These are phyloP conservation scores for Plasmodium fragile DNA, from an alignment of 169 alveolate genomes.

Conservation along the genomic window DNA sequence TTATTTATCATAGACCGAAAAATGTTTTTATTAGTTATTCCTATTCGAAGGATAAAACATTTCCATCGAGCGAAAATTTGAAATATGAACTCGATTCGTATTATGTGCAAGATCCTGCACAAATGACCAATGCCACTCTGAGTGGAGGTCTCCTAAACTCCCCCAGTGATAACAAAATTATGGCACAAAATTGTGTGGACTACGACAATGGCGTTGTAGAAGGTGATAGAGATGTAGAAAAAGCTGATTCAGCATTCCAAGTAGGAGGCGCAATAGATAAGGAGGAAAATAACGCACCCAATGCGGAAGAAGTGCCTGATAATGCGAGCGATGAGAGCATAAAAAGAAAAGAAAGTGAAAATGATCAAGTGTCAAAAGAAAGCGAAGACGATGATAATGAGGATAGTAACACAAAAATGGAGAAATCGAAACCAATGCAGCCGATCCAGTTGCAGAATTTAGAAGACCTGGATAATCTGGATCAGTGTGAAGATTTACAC, in stretches of 20 bases:
- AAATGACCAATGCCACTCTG: neutral
- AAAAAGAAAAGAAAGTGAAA: constrained; percentile 32
- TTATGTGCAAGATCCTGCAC: neutral
- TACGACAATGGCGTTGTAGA: neutral
- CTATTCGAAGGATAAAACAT: constrained; percentile 46
- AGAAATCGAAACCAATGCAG: neutral
- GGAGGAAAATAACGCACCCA: neutral
- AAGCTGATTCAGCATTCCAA: neutral
- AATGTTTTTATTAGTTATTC: constrained; percentile 71
- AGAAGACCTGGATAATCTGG: constrained; percentile 31
- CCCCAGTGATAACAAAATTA: neutral
- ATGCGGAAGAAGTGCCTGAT: neutral
- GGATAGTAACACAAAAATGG: neutral
- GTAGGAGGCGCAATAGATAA: neutral
- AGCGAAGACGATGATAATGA: neutral
- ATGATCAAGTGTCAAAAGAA: neutral
- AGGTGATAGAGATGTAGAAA: neutral
- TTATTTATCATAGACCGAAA: constrained; percentile 48
- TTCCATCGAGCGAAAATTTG: constrained; percentile 51
- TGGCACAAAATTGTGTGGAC: neutral
- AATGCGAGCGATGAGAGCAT: neutral
- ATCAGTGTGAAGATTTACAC: constrained; percentile 71
- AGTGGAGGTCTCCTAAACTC: neutral
- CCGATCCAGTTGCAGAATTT: constrained; percentile 1
- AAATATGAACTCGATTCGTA: constrained; percentile 32